phyloP scores from a whole-genome alignment of 306 rosid species.

The Sicyos edulis region DNA sequence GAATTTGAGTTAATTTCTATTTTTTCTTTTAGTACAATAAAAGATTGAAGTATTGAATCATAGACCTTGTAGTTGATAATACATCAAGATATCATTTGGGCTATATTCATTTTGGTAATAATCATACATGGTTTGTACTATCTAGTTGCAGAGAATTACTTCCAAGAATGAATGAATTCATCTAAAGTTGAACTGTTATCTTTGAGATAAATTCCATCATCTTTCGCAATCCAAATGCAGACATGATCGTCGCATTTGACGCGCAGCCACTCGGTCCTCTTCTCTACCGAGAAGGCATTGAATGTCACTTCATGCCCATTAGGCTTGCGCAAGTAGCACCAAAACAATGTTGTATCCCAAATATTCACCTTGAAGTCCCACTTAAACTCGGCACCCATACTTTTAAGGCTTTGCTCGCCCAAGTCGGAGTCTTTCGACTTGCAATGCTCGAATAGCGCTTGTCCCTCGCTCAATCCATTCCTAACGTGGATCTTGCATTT shows the following conservation, averaged over 20 bases:
- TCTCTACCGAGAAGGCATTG: constrained; percentile 19
- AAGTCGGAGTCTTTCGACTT: constrained; percentile 19
- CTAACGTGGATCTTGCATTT: background rate
- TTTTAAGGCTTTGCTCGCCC: background rate
- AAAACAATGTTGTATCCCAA: constrained; percentile 9
- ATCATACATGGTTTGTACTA: too few relatives aligned
- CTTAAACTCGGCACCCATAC: background rate
- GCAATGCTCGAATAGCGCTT: background rate
- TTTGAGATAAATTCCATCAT: background rate
- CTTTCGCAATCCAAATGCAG: constrained; percentile 23
- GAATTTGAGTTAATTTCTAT: too few relatives aligned
- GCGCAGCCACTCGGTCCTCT: constrained; percentile 1
- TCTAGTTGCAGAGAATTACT: background rate
- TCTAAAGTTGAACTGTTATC: background rate
- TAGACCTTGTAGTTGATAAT: too few relatives aligned
- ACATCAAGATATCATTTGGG: too few relatives aligned
- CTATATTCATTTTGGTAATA: too few relatives aligned
- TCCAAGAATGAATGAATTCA: background rate
- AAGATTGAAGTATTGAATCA: too few relatives aligned
- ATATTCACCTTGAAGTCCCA: constrained; percentile 21
- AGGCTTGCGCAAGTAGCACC: constrained; percentile 15
- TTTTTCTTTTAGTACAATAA: too few relatives aligned
- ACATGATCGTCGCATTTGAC: background rate
- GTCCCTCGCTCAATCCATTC: background rate
- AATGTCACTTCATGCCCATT: background rate